phyloP scores from a whole-genome alignment of 176 grass and related monocot genomes.

The Oryza officinalis region DNA sequence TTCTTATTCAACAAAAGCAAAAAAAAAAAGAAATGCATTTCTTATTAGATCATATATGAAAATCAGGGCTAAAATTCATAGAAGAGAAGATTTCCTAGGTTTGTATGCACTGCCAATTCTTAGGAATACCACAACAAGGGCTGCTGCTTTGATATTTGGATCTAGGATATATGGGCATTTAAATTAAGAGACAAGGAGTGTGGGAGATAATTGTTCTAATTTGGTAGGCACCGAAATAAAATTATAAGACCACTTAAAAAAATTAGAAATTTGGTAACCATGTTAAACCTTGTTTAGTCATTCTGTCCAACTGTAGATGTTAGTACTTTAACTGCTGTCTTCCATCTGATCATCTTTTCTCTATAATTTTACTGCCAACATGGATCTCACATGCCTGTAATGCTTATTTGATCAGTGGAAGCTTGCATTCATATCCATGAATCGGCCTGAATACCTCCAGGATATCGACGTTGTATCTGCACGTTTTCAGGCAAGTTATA shows the following conservation, averaged over 20 bases:
- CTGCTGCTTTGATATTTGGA: not conserved
- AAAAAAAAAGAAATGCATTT: not conserved
- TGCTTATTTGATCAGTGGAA: conserved; percentile 61
- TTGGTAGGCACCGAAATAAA: not conserved
- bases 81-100: not conserved
- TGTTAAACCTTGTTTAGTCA: not conserved
- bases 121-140: not conserved
- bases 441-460: conserved; percentile 71
- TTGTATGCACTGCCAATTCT: not conserved
- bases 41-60: not conserved
- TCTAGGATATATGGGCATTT: not conserved
- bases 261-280: not conserved
- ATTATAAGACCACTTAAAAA: not conserved
- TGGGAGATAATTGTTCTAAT: not conserved
- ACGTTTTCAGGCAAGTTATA: conserved; percentile 67
- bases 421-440: conserved; percentile 69
- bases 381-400: conserved; percentile 21
- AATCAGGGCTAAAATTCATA: not conserved
- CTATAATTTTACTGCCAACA: not conserved
- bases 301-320: conserved; percentile 13
- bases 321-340: not conserved
- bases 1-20: not conserved
- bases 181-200: not conserved
- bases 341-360: not conserved
- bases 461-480: conserved; percentile 63